Conservation (phyloP, 2,329 filamentous ascomycete genomes). For the Tolypocladium tropicale region DNA sequence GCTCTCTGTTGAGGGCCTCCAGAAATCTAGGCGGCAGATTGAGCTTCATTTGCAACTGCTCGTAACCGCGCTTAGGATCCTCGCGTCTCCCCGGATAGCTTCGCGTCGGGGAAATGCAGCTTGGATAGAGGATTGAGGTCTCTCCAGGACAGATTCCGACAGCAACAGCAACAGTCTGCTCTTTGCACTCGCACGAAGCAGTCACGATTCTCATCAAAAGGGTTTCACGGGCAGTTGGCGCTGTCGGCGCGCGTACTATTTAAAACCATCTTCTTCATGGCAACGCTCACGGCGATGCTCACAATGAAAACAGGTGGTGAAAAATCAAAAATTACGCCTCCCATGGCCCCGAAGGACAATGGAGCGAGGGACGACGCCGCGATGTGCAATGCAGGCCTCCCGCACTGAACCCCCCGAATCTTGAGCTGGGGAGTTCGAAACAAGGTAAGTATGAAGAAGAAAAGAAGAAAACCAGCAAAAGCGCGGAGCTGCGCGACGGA, state of each 20-base stretch:
- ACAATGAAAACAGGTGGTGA: constrained; percentile 32
- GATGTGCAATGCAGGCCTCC: constrained; percentile 47
- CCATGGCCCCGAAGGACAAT: constrained; percentile 46
- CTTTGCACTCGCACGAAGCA: too few relatives aligned
- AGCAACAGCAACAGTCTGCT: too few relatives aligned
- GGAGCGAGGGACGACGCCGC: constrained; percentile 37
- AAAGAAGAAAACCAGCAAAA: constrained; percentile 19
- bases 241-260: too few relatives aligned
- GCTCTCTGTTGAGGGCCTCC: not conserved
- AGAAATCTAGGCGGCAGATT: not conserved
- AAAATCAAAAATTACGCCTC: constrained; percentile 45
- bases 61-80: too few relatives aligned
- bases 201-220: too few relatives aligned
- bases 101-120: not conserved
- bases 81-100: not conserved
- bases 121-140: too few relatives aligned
- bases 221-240: too few relatives aligned
- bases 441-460: constrained; percentile 47
- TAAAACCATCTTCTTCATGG: constrained; percentile 31
- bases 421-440: constrained; percentile 33
- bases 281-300: constrained; percentile 24
- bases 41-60: too few relatives aligned
- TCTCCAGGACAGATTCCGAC: too few relatives aligned
- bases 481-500: not conserved
- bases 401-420: constrained; percentile 30